Percentiles rank a stretch among this genome's conserved stretches.
These are phyloP conservation scores for Oryza officinalis DNA, from an alignment of 176 grass and related monocot genomes.

Conservation along the genomic window DNA sequence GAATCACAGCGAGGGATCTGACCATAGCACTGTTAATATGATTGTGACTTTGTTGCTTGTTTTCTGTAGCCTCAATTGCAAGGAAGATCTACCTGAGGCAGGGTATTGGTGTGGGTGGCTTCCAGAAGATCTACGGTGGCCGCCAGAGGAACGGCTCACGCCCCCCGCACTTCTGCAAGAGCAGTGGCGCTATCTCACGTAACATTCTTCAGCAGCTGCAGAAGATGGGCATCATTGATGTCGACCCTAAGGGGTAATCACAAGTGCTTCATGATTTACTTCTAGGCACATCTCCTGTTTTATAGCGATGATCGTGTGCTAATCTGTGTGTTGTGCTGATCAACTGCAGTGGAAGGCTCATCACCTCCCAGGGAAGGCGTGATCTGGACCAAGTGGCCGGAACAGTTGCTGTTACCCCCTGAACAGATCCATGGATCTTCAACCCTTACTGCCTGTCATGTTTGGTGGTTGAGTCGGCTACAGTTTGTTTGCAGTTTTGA, in stretches of 20 bases:
- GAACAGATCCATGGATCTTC: conserved; percentile 1
- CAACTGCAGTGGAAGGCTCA: conserved; percentile 52
- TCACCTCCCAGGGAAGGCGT: conserved; percentile 64
- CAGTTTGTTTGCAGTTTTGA: conserved; percentile 27
- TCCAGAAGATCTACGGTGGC: conserved; percentile 74
- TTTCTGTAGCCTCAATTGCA: conserved; percentile 52
- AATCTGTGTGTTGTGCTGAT: neutral
- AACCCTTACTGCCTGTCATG: neutral
- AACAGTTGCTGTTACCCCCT: conserved; percentile 42
- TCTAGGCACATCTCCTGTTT: neutral
- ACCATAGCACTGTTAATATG: neutral
- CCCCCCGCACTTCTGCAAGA: conserved; percentile 72
- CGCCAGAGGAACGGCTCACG: conserved; percentile 53
- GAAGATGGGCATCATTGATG: conserved; percentile 55
- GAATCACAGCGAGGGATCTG: too few relatives aligned
- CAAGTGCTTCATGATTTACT: neutral
- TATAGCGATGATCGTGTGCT: neutral
- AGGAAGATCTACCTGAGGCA: conserved; percentile 68
- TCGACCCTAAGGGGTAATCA: conserved; percentile 59
- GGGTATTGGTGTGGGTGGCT: conserved; percentile 69
- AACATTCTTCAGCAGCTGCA: conserved; percentile 65
- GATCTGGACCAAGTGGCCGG: conserved; percentile 70
- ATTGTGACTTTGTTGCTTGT: neutral
- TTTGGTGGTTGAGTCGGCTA: conserved; percentile 17
- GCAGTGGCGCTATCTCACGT: conserved; percentile 57